Evolutionary conservation across 495 filamentous ascomycete species (phyloP), one percentile per base, ranked within the genome.

Genomic region (Xanthoparmelia taractica): DNA sequence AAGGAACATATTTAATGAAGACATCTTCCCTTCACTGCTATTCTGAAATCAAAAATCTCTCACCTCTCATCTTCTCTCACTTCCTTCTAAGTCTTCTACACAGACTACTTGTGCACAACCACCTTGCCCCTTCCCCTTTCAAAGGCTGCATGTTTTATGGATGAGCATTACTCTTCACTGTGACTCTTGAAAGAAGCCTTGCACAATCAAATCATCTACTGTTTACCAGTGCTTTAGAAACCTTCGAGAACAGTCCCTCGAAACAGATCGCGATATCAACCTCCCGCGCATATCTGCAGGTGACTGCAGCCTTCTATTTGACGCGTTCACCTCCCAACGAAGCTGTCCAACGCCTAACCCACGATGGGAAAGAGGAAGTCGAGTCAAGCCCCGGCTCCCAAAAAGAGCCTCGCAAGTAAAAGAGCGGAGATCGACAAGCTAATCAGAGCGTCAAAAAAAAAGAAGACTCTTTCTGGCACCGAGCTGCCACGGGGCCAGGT

Each of bases 371-470:
- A 45, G 25, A 47, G 2, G 40, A 65, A 37, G 37, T 45, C 38
- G 15, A 56, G 15, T 18, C 48, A 29, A 27, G 37, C 36, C 27
- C 17, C 8, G 43, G 59, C 27, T 48, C 15, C 45, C 13, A 57
- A 56, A 23, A 61, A 65, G 50, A n/a, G 38, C 33, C 2, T 47
- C 4, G 8, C 61, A 27, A 37, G 38, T 31, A 65, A 61, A 37
- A 60, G 57, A 20, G 25, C 48, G 13, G 27, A 57, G 11, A 65
- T 65, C 58, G 37, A 65, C 31, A 65, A 61, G 18, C 38, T 65
- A 20, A 61, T 61, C 7, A 41, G 57, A 31, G 50, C 33, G 29
- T 20, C 60, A 31, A 62, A 54, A 25, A 61, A 41, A 34, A 41
- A 40, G 3, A 40, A 20, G 5, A 17, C 60, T 15, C 50, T 31